Base-by-base conservation (phyloP, 2,329 filamentous ascomycete genomes). In the Trichophyton schoenleinii region DNA sequence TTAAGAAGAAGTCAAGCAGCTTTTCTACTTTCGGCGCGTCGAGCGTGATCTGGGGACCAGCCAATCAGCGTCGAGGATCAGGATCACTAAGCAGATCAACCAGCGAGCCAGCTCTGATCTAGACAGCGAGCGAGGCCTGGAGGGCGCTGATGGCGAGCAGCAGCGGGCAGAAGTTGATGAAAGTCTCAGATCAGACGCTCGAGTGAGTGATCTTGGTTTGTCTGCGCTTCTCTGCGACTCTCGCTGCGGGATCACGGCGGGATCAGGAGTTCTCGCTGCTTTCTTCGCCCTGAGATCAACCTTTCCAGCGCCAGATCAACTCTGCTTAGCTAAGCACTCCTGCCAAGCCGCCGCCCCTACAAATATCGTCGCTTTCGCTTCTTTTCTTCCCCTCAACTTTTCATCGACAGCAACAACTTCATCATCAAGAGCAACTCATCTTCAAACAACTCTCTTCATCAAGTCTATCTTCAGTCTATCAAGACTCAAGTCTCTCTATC, bases 41-140 rank as follows among this genome's bases (percentile, higher is more conserved):
- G 13, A 2, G 28, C 15, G 9, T 55, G 52, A 55, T 20, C 42
- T 61, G 8, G 53, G 64, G 2, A 68, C 69, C 67, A 60, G 63
- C 73, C 73, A 75, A 76, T 75, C 67, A 74, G 70, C 57, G 60
- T 0, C 0, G 28, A 63, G 68, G 70, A 71, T 70, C 71, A 68
- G 46, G 44, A 48, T 22, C 44, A 48, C 20, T 28, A 22, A 52
- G 20, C 46, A 57, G 38, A 42, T 20, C 28, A 38, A 15, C 52
- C n/a, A 62, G 55, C 11, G 22, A 31, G 28, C 3, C 28, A 42
- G 34, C 46, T 20, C 15, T 20, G 7, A 65, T 65, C 60, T 52
- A 58, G 41, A 58, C 38, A 18, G 52, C 7, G 3, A 9, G 18
- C 36, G 11, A 52, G n/a, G n/a, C 11, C n/a, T 9, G 15, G n/a